These are phyloP conservation scores for Vanderwaltozyma tropicalis DNA, from an alignment of 805 yeast species.

Conservation along the genomic window DNA sequence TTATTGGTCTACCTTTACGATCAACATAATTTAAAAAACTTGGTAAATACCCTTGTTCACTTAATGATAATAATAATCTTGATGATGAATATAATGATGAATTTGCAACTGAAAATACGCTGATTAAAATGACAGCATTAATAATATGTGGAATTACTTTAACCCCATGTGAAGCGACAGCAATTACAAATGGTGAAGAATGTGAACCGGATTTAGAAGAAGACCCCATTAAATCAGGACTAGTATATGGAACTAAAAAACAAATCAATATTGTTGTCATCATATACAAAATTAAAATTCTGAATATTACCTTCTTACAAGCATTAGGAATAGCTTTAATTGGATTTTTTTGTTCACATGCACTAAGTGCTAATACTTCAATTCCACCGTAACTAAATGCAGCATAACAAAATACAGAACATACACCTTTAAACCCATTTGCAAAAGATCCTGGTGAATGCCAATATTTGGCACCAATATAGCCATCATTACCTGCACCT, in stretches of 20 bases:
- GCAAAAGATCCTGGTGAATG: constrained; percentile 45
- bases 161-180: constrained; percentile 37
- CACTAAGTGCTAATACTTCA: constrained; percentile 57
- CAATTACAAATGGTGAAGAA: constrained; percentile 45
- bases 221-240: constrained; percentile 36
- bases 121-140: constrained; percentile 48
- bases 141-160: constrained; percentile 36
- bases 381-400: constrained; percentile 66
- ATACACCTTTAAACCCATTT: constrained; percentile 49
- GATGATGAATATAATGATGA: constrained; percentile 52
- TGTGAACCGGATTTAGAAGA: constrained; percentile 34
- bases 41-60: constrained; percentile 45
- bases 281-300: constrained; percentile 50
- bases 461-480: constrained; percentile 38
- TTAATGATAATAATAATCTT: constrained; percentile 43
- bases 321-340: constrained; percentile 52
- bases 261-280: constrained; percentile 46
- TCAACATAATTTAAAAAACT: constrained; percentile 37
- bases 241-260: constrained; percentile 61
- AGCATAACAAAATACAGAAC: constrained; percentile 56
- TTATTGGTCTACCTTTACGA: constrained; percentile 45
- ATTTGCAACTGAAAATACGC: constrained; percentile 53
- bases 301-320: constrained; percentile 44
- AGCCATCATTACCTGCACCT: constrained; percentile 37
- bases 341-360: constrained; percentile 49